Evolutionary conservation across 176 grass and related monocot genomes (phyloP), one percentile per base, ranked within the genome.

Genomic region (Urochloa ruziziensis): DNA sequence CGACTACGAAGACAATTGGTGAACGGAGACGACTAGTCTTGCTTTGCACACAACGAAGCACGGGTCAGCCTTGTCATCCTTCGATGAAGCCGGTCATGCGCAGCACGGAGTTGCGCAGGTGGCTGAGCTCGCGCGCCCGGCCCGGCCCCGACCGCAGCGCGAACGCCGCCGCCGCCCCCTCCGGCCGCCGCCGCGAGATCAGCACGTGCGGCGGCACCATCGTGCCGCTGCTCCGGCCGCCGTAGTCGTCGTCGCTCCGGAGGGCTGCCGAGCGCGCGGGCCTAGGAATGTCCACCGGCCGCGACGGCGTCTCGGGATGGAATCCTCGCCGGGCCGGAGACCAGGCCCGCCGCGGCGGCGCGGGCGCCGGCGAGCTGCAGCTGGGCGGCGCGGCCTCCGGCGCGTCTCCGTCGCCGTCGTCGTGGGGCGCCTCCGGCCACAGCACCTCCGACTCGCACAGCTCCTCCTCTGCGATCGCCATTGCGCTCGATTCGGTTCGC

Each of bases 21-120:
- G 10, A 36, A 23, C 1, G 30, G 34, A 8, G 76, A 12, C 3
- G 64, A 46, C 70, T 46, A 81, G 48, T 67, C 48, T 2, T 27
- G 17, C 35, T 46, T 10, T 19, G 62, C 29, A 7, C 23, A 62
- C 19, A 53, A 80, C 46, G 6, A 35, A 6, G 1, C 17, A 43
- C 18, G 21, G 61, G 81, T 24, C 47, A 66, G 58, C 46, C 81
- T 65, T 7, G 74, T 88, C 85, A 97, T 74, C 87, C 89, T 88
- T 97, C 92, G 53, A 91, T 89, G 85, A 92, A 97, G 2, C 94
- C 90, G 75, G 92, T 97, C 90, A 97, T 92, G 5, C 87, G 86
- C 64, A 91, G 82, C 69, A 97, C 92, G 62, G 83, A 83, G 79
- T 89, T 52, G 46, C 94, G 83, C 49, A 91, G 80, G 62, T 89